A percentile compares a stretch with the other conserved stretches of the same genome.
Evolutionary conservation across 805 yeast species (phyloP).

Genomic region (Wickerhamiella shivajii): DNA sequence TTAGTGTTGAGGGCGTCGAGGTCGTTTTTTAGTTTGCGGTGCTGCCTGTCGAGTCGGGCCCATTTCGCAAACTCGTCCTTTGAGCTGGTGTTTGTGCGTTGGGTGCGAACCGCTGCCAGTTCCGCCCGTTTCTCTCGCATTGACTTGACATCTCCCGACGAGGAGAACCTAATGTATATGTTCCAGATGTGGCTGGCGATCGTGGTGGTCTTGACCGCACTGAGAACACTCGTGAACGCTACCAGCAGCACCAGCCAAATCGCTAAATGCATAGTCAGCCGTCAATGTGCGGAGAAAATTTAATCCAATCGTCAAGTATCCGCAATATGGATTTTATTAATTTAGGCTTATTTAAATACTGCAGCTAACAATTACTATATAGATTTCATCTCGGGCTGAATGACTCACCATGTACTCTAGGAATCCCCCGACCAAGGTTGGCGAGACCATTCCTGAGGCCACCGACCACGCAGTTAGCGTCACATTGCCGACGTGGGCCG

Average conservation of each 20-base stretch:
- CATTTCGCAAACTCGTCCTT: conserved; percentile 93
- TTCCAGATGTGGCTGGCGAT: conserved; percentile 1
- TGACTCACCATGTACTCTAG: conserved; percentile 4
- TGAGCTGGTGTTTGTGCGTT: conserved; percentile 53
- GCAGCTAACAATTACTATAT: too few species aligned
- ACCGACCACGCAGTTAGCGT: conserved; percentile 91
- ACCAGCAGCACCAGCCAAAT: conserved; percentile 6
- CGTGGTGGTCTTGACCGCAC: not conserved
- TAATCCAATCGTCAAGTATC: too few species aligned
- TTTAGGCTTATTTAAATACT: too few species aligned
- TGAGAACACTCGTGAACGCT: conserved; percentile 3
- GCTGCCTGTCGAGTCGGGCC: conserved; percentile 76
- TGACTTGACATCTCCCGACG: conserved; percentile 18
- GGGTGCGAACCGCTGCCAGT: conserved; percentile 33
- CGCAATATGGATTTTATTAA: too few species aligned
- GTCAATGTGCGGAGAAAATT: too few species aligned
- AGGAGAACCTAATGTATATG: conserved; percentile 1
- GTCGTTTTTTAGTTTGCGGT: conserved; percentile 42
- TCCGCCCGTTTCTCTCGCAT: conserved; percentile 29
- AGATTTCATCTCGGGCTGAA: too few species aligned
- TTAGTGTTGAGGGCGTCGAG: conserved; percentile 29
- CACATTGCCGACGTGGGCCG: conserved; percentile 89
- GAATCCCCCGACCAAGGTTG: conserved; percentile 35
- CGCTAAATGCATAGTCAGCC: conserved; percentile 2
- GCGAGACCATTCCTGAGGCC: conserved; percentile 77